phyloP scores from a whole-genome alignment of 1,284 basidiomycete genomes.

The Mycosarcoma maydis region DNA sequence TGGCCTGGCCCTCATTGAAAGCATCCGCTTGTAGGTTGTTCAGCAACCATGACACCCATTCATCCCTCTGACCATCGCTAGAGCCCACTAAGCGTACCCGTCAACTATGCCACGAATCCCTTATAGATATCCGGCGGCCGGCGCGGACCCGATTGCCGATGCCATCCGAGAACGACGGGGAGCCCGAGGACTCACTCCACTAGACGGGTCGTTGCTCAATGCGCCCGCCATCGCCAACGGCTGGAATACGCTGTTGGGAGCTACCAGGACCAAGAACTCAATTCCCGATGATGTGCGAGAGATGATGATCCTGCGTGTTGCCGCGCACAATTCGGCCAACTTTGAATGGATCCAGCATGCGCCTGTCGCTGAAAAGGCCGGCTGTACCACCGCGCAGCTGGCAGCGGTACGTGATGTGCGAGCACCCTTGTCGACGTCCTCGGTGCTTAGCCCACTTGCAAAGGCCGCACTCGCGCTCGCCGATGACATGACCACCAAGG shows the following conservation, averaged over 20 bases:
- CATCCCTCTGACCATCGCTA: no score
- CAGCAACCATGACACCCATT: no score
- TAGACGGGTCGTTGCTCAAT: conserved; percentile 68
- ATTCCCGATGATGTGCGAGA: conserved; percentile 68
- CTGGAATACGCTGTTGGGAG: conserved; percentile 69
- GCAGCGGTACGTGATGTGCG: conserved; percentile 66
- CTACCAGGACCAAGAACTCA: conserved; percentile 67
- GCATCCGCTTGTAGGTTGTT: no score
- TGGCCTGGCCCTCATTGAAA: no score
- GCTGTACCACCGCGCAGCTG: conserved; percentile 67
- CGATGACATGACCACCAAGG: conserved; percentile 66
- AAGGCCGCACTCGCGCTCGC: conserved; percentile 67
- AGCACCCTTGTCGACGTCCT: conserved; percentile 23
- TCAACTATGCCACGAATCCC: conserved; percentile 64
- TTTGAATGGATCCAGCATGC: conserved; percentile 69
- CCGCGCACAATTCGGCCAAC: conserved; percentile 68
- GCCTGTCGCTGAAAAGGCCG: conserved; percentile 67
- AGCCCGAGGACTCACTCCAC: conserved; percentile 67
- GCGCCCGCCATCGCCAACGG: conserved; percentile 64
- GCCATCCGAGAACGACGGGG: conserved; percentile 68
- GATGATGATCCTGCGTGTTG: conserved; percentile 69
- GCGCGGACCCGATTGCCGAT: conserved; percentile 67
- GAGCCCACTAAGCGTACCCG: no score
- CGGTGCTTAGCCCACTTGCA: conserved; percentile 44
- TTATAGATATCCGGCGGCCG: conserved; percentile 65